Evolutionary conservation across 208 protist species (phyloP), one percentile per base, ranked within the genome.

Genomic region (Leishmania lainsoni): DNA sequence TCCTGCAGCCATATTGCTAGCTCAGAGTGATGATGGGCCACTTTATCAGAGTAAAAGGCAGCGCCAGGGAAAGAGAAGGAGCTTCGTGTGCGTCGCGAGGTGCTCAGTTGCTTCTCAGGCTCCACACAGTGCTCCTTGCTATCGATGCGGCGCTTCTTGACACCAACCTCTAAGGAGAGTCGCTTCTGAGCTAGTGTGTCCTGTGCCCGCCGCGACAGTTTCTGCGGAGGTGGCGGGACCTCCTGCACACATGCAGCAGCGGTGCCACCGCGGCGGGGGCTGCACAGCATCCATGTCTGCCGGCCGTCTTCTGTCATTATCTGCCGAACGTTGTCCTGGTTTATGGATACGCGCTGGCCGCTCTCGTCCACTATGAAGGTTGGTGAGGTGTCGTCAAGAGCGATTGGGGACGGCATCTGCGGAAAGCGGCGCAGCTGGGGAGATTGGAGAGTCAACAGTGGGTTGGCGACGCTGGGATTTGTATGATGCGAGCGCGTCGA

Each of bases 171-270:
- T 35, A 92, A 78, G 3, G 82, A 80, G 17, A 65, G 78, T 5
- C 89, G 84, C 78, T 88, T 89, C 3, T 82, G 71, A 14, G 83
- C 82, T 56, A 95, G 84, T 69, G 91, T 92, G 69, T 90, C 86
- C 82, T 95, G 86, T 66, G 90, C 91, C 14, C 91, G 89, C 45
- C 84, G 89, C 63, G 91, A 95, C 26, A 95, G 87, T n/a, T 76
- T 76, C 77, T 79, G 87, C 17, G 91, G 91, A 42, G 91, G 91
- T 0, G 88, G 83, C 4, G 82, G 70, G n/a, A 95, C 86, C 71
- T 91, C 89, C 39, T 83, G 85, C 65, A 81, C 73, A n/a, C 72
- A 49, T n/a, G 75, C 61, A 32, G 72, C 58, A 29, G 26, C 49
- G 32, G 76, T 74, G 49, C 89, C 85, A 5, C 84, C 83, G 66